phyloP scores from a whole-genome alignment of 1,284 basidiomycete species.

The Erythrobasidium hasegawianum region DNA sequence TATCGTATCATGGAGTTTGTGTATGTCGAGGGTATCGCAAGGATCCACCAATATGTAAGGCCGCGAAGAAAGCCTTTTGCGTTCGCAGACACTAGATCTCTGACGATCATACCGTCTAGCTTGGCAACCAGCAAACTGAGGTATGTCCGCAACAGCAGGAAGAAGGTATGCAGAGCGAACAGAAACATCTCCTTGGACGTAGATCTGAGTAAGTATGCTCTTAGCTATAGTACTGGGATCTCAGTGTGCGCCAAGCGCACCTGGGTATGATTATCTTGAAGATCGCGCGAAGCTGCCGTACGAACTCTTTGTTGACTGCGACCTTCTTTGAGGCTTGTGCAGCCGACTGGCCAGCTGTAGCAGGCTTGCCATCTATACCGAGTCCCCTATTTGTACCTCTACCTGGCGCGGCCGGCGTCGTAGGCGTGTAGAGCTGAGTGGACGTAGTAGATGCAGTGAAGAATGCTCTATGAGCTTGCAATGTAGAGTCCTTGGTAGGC shows the following conservation, averaged over 20 bases:
- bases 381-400: neutral
- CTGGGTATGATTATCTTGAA: conserved; percentile 68
- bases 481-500: conserved; percentile 47
- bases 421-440: conserved; percentile 20
- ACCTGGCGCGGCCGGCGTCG: neutral
- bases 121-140: conserved; percentile 82
- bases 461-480: conserved; percentile 45
- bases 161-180: conserved; percentile 76
- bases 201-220: conserved; percentile 42
- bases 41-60: conserved; percentile 79
- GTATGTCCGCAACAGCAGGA: conserved; percentile 80
- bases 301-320: conserved; percentile 72
- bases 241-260: conserved; percentile 38
- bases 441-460: conserved; percentile 34
- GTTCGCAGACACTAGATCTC: conserved; percentile 83
- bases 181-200: conserved; percentile 72
- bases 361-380: conserved; percentile 5
- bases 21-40: conserved; percentile 89
- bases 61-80: conserved; percentile 78
- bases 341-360: conserved; percentile 12
- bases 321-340: conserved; percentile 45
- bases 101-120: conserved; percentile 83
- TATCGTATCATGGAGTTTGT: conserved; percentile 83
- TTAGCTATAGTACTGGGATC: neutral
- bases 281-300: conserved; percentile 72